These are phyloP conservation scores for Botrytis byssoidea DNA, from an alignment of 2,329 filamentous ascomycete species.

Conservation along the genomic window DNA sequence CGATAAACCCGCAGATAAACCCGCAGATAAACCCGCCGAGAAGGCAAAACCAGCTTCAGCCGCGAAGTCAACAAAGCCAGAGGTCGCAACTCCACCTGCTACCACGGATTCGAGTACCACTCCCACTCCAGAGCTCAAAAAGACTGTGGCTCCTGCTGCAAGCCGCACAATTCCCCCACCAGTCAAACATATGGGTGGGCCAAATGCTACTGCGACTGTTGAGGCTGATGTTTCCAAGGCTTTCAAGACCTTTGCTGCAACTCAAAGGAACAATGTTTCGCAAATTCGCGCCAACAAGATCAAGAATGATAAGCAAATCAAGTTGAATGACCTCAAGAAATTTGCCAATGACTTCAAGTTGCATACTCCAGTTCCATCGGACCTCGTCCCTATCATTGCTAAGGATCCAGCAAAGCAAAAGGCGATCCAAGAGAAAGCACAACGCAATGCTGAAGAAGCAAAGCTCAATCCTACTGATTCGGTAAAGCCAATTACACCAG, in stretches of 20 bases:
- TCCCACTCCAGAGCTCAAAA: constrained; percentile 33
- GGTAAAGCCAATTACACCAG: constrained; percentile 46
- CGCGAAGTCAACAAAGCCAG: constrained; percentile 30
- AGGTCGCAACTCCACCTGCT: constrained; percentile 35
- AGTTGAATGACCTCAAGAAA: constrained; percentile 90
- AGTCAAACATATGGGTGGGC: constrained; percentile 39
- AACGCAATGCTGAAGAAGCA: constrained; percentile 67
- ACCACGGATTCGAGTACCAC: constrained; percentile 33
- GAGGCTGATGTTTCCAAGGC: constrained; percentile 60
- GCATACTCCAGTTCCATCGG: constrained; percentile 84
- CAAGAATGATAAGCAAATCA: constrained; percentile 81
- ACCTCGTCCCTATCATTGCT: constrained; percentile 90
- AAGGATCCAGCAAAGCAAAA: constrained; percentile 96
- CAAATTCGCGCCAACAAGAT: constrained; percentile 57
- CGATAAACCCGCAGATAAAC: constrained; percentile 36
- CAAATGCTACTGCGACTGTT: constrained; percentile 59
- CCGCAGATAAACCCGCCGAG: too few species aligned
- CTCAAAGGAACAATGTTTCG: constrained; percentile 55
- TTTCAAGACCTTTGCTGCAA: constrained; percentile 63
- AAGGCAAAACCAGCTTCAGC: constrained; percentile 35
- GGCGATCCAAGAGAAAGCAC: constrained; percentile 85
- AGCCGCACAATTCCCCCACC: constrained; percentile 38
- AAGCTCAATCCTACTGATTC: constrained; percentile 47
- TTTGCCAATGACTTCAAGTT: constrained; percentile 95
- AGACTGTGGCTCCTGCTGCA: constrained; percentile 37